Evolutionary conservation across 2,329 filamentous ascomycete genomes (phyloP), one percentile per base, ranked within the genome.

Genomic region (Metarhizium album): DNA sequence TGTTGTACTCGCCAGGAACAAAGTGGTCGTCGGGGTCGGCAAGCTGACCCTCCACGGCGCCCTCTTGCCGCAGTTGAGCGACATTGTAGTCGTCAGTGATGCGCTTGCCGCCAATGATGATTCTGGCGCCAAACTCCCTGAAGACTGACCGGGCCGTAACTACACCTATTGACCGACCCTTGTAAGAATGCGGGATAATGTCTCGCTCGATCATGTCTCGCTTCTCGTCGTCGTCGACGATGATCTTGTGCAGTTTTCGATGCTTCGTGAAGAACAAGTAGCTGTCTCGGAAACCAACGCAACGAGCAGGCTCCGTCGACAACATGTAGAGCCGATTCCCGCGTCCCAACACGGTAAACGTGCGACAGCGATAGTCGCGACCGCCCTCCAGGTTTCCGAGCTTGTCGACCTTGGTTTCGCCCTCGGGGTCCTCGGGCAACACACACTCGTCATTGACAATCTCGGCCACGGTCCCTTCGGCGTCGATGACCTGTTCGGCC

Each of bases 181-280:
- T 98, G 81, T 98, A 98, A 27, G 90, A 95, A 72, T 96, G 93
- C 1, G 93, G 93, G 56, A 98, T 95, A 63, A 98, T 86, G 5
- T 94, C 87, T 54, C 93, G 83, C 59, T 94, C 89, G 63, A 98
- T 98, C 73, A 98, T 80, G 68, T 97, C 90, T 54, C 86, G 83
- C 74, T 98, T 98, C 69, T 95, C 91, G n/a, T 93, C 86, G 57
- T 98, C 93, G 60, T 90, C 90, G 51, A 97, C 88, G 61, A 98
- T 95, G 62, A 98, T 95, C 73, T 98, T 98, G 79, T 90, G 93
- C 14, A 98, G 84, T 62, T 90, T 84, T 65, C 87, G 87, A 70
- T 98, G 93, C 70, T 97, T 98, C 56, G 93, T 94, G 75, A 98
- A 98, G 76, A 98, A 96, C 24, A 98, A 80, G 64, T 98, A 98